phyloP scores from a whole-genome alignment of 352 stramenopile genomes.

The Phytophthora agathidicida region DNA sequence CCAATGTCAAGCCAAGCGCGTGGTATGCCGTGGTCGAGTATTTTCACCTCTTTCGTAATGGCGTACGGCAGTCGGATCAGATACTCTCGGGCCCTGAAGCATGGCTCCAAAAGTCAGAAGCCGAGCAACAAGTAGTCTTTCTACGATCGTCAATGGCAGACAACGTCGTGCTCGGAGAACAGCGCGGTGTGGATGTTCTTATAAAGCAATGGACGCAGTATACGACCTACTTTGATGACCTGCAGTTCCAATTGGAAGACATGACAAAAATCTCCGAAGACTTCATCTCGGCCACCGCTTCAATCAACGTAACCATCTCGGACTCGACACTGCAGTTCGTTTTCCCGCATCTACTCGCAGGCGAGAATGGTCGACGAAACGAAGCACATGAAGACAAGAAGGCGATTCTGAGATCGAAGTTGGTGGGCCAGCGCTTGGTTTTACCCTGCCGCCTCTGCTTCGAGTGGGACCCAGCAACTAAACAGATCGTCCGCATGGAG shows the following conservation, averaged over 20 bases:
- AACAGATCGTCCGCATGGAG: slow-evolving; percentile 17
- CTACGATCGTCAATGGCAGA: slow-evolving; percentile 22
- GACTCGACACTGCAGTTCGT: slow-evolving; percentile 16
- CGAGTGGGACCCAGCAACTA: slow-evolving; percentile 19
- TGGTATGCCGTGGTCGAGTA: slow-evolving; percentile 24
- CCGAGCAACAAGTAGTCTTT: slow-evolving; percentile 33
- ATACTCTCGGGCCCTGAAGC: slow-evolving; percentile 2
- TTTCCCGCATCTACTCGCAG: slow-evolving; percentile 6
- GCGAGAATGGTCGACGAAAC: not conserved
- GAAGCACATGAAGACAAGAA: not conserved
- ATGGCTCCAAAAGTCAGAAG: slow-evolving; percentile 29
- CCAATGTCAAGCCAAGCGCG: slow-evolving; percentile 2
- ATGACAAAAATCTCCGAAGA: slow-evolving; percentile 19
- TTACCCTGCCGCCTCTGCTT: slow-evolving; percentile 21
- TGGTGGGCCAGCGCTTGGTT: slow-evolving; percentile 16
- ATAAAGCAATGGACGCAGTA: slow-evolving; percentile 34
- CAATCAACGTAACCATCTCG: slow-evolving; percentile 17
- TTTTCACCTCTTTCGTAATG: slow-evolving; percentile 32
- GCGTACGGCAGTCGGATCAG: not conserved
- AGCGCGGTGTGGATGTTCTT: slow-evolving; percentile 10
- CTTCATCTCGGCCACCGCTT: slow-evolving; percentile 7
- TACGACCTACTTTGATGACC: slow-evolving; percentile 31
- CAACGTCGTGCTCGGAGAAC: slow-evolving; percentile 24
- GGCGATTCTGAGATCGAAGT: slow-evolving; percentile 1
- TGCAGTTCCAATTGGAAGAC: slow-evolving; percentile 35